Base-by-base conservation (phyloP, 495 filamentous ascomycete species). In the Lichina pygmaea region DNA sequence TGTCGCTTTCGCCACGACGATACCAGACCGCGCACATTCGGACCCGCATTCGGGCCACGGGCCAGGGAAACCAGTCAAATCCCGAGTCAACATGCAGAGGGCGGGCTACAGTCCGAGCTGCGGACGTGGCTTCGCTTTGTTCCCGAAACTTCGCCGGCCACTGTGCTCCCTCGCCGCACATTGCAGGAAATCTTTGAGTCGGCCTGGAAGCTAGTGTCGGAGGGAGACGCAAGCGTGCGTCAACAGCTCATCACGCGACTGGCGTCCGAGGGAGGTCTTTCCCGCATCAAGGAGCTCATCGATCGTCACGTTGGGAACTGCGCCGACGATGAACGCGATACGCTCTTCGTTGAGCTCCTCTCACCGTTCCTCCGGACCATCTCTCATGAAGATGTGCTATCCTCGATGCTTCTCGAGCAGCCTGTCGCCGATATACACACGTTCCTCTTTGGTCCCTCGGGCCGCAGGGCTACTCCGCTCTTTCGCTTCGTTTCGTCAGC, bases 351-450 rank as follows among this genome's bases (percentile, higher is more conserved):
- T 41, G 55, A 51, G 13, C 51, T 58, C 51, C 54, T 66, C 7
- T 53, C 73, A 33, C 66, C 69, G 6, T 72, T 77, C 48, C 56
- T 73, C 37, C 52, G 57, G 44, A 62, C 59, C 13, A 60, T 78
- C 41, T 60, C 69, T 13, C 59, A 71, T 51, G 58, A 60, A 3
- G 58, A 67, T 17, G 62, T 77, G 7, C 50, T 68, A 12, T 55
- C 60, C 7, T 76, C 73, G 0, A 52, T 69, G 32, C 56, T 73
- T 2, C 52, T 76, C 6, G 71, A 77, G 49, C 61, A 59, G 34
- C 53, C 63, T 6, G 60, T 76, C 34, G 66, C 57, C 16, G 72
- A 64, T 3, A 71, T 78, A 33, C 73, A 67, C 54, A 72, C 64
- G 45, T 62, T 64, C 49, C 50, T 78, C 13, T 73, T 61, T 47